Evolutionary conservation across 257 asterid species (phyloP).

Genomic region (Solanum phureja): DNA sequence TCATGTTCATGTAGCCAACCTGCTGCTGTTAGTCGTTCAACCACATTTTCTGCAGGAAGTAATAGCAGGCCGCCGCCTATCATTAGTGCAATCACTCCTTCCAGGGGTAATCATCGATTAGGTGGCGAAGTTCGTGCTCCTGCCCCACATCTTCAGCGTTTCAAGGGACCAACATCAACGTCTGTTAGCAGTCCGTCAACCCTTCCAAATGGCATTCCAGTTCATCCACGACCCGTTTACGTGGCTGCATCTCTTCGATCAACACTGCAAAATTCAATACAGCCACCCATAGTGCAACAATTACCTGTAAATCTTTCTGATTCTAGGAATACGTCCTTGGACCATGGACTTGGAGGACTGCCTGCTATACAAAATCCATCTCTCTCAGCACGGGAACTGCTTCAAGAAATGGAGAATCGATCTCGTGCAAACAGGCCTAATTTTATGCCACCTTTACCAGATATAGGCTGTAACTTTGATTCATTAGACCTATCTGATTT

Average conservation of each 20-base stretch:
- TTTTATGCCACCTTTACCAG: conserved; percentile 5
- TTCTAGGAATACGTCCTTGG: not conserved
- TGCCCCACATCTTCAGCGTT: conserved; percentile 12
- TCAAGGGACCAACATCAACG: not conserved
- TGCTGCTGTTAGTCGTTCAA: not conserved
- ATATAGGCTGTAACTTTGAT: not conserved
- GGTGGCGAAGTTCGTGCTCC: conserved; percentile 3
- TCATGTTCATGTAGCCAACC: not conserved
- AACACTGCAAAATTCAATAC: not conserved
- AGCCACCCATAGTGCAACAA: not conserved
- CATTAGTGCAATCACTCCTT: conserved; percentile 5
- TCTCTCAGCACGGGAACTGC: conserved; percentile 3
- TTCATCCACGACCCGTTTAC: conserved; percentile 5
- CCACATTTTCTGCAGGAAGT: not conserved
- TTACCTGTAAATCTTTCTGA: not conserved
- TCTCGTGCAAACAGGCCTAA: conserved; percentile 2
- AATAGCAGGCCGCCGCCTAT: not conserved
- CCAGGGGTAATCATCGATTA: not conserved
- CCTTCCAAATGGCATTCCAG: conserved; percentile 2
- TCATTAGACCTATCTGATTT: conserved; percentile 20
- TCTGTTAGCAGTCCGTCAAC: not conserved
- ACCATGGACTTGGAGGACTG: conserved; percentile 1
- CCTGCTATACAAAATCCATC: not conserved
- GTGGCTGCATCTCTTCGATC: conserved; percentile 6
- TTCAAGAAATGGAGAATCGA: conserved; percentile 17